Base-by-base conservation (phyloP, 2,329 filamentous ascomycete species). In the Pseudogymnoascus sp. region DNA sequence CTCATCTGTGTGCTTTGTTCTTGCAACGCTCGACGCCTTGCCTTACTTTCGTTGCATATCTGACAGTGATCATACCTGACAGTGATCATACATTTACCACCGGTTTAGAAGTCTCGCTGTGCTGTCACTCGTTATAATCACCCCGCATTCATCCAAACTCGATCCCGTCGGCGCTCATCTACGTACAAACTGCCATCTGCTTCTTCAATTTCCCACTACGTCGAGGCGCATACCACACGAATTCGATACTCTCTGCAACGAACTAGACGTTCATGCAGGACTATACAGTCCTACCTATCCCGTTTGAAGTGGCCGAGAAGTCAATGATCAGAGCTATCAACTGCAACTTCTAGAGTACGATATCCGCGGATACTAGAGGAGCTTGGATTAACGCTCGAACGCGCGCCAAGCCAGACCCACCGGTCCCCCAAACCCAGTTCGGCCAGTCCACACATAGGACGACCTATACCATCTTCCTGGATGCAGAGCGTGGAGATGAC, bases 401-500 rank as follows among this genome's bases (percentile, higher is more conserved):
- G 23, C 21, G 43, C 43, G 21, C 43, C 43, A 49, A 49, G 12
- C 21, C 21, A 49, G 7, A 3, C 38, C 18, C 25, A 45, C 21
- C 16, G 4, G 16, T 5, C 40, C 8, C 8, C 18, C 16, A 12
- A 25, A 2, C 11, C 43, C 12, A 49, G 43, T 9, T 28, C 43
- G 21, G 12, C 43, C 21, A 49, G 14, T 8, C 21, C 21, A 49
- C 43, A 49, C 43, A 5, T 23, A 49, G 21, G 21, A n/a, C 43
- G 43, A 49, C 43, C 43, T 25, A 49, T 11, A 14, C 43, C 7
- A 49, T 14, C 12, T n/a, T 59, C 35, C 52, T 59, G 28, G 52
- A 33, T 63, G 33, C 71, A 72, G 62, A 68, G 71, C 35, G 62
- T 66, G 58, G 63, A 63, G 38, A 73, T 73, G 70, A 63, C 67